These are phyloP conservation scores for Dendrobium nobile DNA, from an alignment of 106 monocot species.

Conservation along the genomic window DNA sequence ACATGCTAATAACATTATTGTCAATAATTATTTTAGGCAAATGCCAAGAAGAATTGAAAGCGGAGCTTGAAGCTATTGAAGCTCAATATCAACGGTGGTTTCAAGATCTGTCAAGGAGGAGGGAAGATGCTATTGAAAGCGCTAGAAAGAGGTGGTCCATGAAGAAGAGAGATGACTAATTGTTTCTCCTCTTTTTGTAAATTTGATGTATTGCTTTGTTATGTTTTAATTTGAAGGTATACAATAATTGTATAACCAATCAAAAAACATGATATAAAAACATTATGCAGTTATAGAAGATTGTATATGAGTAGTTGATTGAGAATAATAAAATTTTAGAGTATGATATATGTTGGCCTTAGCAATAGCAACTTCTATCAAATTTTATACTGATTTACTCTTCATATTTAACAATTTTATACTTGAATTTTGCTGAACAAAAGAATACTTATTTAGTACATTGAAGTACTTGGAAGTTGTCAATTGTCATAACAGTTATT, in stretches of 20 bases:
- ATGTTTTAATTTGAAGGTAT: background rate
- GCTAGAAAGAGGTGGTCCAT: conserved; percentile 41
- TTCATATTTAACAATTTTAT: background rate
- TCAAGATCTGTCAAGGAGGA: conserved; percentile 38
- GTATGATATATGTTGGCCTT: background rate
- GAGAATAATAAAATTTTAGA: background rate
- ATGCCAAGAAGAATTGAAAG: conserved; percentile 29
- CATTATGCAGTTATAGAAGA: background rate
- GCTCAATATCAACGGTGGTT: conserved; percentile 37
- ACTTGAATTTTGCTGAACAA: background rate
- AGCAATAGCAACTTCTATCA: background rate
- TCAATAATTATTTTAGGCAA: conserved; percentile 5
- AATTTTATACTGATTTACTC: background rate
- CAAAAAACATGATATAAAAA: background rate
- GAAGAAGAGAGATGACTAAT: conserved; percentile 33
- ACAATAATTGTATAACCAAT: background rate
- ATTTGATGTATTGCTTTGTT: background rate
- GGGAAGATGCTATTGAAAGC: conserved; percentile 44
- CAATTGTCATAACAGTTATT: too few relatives aligned
- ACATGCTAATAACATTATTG: background rate
- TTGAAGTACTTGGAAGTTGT: too few relatives aligned
- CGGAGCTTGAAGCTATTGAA: conserved; percentile 50
- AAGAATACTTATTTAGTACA: too few relatives aligned
- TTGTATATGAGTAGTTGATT: background rate
- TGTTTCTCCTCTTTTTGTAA: conserved; percentile 4